Evolutionary conservation across 257 asterid genomes (phyloP).

Genomic region (Solanum infundibuliforme): DNA sequence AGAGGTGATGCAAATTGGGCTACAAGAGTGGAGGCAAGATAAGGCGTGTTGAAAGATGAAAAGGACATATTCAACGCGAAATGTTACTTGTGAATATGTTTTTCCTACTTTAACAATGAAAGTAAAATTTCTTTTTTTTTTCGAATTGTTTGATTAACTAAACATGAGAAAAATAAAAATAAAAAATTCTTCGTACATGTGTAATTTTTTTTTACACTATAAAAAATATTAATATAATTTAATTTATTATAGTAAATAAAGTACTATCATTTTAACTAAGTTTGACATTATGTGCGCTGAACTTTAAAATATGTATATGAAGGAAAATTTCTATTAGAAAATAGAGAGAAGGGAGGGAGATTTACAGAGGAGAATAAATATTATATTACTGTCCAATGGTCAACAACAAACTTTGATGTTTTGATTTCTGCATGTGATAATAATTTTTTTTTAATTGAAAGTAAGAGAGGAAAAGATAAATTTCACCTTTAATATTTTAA

Average conservation of each 20-base stretch:
- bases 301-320: neutral
- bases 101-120: accelerated
- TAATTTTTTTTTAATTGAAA: neutral
- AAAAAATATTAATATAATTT: neutral
- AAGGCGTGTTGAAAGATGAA: neutral
- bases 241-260: neutral
- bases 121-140: neutral
- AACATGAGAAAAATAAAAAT: no score
- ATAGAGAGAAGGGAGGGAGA: neutral
- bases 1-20: neutral
- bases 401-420: neutral
- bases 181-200: no score
- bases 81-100: neutral
- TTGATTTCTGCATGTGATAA: neutral
- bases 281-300: neutral
- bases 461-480: neutral
- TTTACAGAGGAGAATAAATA: neutral
- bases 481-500: neutral
- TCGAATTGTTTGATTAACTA: no score
- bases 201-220: neutral
- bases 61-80: neutral
- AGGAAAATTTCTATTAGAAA: no score
- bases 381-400: neutral
- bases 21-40: accelerated
- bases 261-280: neutral